Conservation (phyloP, 1,284 basidiomycete genomes). For the Trametes hirsuta region DNA sequence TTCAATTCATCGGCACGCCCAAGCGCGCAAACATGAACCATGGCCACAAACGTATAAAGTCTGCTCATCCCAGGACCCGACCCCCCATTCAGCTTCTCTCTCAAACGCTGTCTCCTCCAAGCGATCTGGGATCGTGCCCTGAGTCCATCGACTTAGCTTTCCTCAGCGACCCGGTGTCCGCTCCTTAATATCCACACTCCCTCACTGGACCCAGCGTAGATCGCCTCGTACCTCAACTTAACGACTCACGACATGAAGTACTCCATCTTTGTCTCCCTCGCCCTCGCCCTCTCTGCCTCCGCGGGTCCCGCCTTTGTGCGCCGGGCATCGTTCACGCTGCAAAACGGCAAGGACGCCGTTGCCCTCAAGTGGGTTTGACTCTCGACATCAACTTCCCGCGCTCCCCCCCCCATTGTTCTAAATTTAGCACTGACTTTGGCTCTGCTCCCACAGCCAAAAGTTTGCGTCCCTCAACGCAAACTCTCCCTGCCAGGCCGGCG, state of each 20-base stretch:
- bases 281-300: constrained; percentile 40
- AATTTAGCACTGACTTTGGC: constrained; percentile 19
- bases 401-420: constrained; percentile 10
- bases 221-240: constrained; percentile 10
- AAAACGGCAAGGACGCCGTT: constrained; percentile 59
- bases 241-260: constrained; percentile 31
- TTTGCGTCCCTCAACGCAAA: constrained; percentile 46
- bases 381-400: constrained; percentile 21
- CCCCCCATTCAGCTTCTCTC: constrained; percentile 8
- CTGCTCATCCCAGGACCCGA: constrained; percentile 8
- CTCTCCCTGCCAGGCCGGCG: constrained; percentile 48
- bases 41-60: background rate
- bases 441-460: constrained; percentile 40
- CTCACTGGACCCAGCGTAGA: constrained; percentile 18
- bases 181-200: constrained; percentile 13
- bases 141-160: constrained; percentile 20
- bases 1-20: background rate
- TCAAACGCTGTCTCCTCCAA: constrained; percentile 2
- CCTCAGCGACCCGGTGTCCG: constrained; percentile 29
- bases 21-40: constrained; percentile 3
- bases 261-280: constrained; percentile 23
- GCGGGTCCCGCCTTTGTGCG: constrained; percentile 42
- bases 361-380: constrained; percentile 45
- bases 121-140: constrained; percentile 30
- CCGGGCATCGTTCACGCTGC: constrained; percentile 41